Base-by-base conservation (phyloP, 805 yeast species). In the Citeromyces nyonsensis region DNA sequence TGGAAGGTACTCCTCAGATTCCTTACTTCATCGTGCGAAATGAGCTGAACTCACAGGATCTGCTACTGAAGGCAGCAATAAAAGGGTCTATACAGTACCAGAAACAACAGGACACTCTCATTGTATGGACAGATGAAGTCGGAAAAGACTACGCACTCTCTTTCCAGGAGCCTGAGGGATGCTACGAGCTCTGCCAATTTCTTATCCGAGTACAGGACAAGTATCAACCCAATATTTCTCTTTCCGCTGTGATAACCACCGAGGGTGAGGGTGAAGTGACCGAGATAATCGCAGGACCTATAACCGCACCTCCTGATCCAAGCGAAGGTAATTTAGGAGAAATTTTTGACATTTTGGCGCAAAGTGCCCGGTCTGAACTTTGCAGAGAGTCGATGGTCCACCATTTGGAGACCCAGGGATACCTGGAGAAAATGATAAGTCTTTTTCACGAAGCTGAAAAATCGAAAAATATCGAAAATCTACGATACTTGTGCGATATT, bases 111-210 rank as follows among this genome's bases (percentile, higher is more conserved):
- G 96, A 85, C 36, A 85, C 96, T 0, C 59, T 88, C 31, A 83
- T 88, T 7, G 95, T 88, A 13, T 88, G 97, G 97, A 80, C 93
- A 7, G 95, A 83, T 45, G 44, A 56, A 3, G 63, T 66, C 12
- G 73, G 77, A 6, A 66, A 64, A 33, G 94, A 84, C 51, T 71
- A 83, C 40, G 97, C 97, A 2, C 60, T 88, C 15, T 79, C 93
- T 30, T 88, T 88, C 51, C 95, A 88, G 51, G 96, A 85, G 44
- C 73, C 82, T 25, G 79, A 77, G 30, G 97, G 96, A 0, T 88
- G 98, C 52, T 69, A 81, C 9, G 69, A 73, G 5, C 46, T 86
- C 29, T 84, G 95, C 49, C 88, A 82, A 32, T 86, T 84, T 47
- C 63, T 86, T 15, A 67, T 81, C 12, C 64, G 64, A 34, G 74